Conservation (phyloP, 1,139 yeast species). For the Nakaseomyces kungkrabaensis region DNA sequence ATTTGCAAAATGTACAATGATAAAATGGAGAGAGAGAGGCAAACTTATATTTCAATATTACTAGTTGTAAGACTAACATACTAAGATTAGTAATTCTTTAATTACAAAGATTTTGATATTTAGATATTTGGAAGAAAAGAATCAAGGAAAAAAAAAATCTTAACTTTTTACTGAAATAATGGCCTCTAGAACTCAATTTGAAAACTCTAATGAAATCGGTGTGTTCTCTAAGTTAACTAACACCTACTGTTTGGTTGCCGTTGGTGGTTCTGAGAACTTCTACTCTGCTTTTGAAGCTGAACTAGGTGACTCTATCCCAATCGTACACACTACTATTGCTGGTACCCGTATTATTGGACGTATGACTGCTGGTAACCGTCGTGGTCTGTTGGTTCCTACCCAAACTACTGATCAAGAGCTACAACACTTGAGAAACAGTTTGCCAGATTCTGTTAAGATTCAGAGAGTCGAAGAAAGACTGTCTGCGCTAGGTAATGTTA, state of each 20-base stretch:
- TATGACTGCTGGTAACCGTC: constrained; percentile 97
- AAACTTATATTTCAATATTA: too few species aligned
- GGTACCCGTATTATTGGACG: constrained; percentile 97
- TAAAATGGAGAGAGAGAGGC: too few species aligned
- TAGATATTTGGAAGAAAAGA: neutral
- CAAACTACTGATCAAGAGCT: constrained; percentile 99
- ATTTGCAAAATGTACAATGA: too few species aligned
- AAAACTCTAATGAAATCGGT: constrained; percentile 97
- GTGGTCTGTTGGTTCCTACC: constrained; percentile 93
- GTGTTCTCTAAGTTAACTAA: constrained; percentile 95
- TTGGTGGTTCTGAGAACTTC: constrained; percentile 97
- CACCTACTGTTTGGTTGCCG: constrained; percentile 91
- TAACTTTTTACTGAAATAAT: constrained; percentile 19
- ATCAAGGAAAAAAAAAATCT: neutral
- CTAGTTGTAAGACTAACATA: too few species aligned
- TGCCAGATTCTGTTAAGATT: constrained; percentile 93
- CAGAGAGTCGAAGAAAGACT: constrained; percentile 97
- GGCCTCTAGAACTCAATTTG: constrained; percentile 68
- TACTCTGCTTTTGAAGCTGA: constrained; percentile 97
- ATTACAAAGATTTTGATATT: too few species aligned
- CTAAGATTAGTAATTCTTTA: too few species aligned
- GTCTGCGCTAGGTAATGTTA: constrained; percentile 94
- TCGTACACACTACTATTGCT: constrained; percentile 93
- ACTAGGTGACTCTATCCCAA: constrained; percentile 91
- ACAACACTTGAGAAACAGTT: constrained; percentile 91